These are phyloP conservation scores for Ilex aquifolium DNA, from an alignment of 257 asterid genomes.

Conservation along the genomic window DNA sequence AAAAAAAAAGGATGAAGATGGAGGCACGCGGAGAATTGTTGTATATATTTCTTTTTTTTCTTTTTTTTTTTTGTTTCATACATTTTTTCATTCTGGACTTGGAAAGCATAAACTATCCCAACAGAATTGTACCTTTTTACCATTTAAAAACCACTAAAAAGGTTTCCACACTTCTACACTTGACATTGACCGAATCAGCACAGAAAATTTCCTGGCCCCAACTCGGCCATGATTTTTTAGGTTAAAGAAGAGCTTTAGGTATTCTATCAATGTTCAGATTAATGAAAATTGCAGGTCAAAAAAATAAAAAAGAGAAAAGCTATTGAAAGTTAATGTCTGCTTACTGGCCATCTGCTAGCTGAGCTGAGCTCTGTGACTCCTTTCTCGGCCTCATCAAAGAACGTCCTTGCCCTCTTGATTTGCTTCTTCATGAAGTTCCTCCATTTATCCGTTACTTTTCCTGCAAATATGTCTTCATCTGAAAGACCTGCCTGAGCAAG, in stretches of 20 bases:
- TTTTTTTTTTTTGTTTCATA: too few relatives aligned
- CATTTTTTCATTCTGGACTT: too few relatives aligned
- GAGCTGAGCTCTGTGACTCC: conserved; percentile 82
- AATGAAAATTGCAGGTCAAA: neutral
- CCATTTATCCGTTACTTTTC: conserved; percentile 93
- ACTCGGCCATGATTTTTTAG: too few relatives aligned
- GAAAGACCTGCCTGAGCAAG: conserved; percentile 84
- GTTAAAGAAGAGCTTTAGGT: neutral
- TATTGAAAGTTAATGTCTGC: conserved; percentile 13
- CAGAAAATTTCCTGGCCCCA: too few relatives aligned
- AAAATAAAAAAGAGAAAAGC: neutral
- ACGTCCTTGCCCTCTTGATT: conserved; percentile 79
- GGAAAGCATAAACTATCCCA: too few relatives aligned
- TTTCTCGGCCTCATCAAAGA: conserved; percentile 81
- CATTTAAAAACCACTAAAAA: too few relatives aligned
- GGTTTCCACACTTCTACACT: too few relatives aligned
- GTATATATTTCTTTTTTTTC: too few relatives aligned
- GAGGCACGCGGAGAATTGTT: too few relatives aligned
- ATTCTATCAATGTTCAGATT: neutral
- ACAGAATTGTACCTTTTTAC: too few relatives aligned
- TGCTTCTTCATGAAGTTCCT: conserved; percentile 89
- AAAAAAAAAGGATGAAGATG: too few relatives aligned
- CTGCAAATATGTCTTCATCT: conserved; percentile 79
- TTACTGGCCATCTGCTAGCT: conserved; percentile 98
- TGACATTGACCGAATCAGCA: too few relatives aligned